A percentile compares a stretch with the other conserved stretches of the same genome.
phyloP scores from a whole-genome alignment of 305 asterid genomes.

The Fraxinus sp. region DNA sequence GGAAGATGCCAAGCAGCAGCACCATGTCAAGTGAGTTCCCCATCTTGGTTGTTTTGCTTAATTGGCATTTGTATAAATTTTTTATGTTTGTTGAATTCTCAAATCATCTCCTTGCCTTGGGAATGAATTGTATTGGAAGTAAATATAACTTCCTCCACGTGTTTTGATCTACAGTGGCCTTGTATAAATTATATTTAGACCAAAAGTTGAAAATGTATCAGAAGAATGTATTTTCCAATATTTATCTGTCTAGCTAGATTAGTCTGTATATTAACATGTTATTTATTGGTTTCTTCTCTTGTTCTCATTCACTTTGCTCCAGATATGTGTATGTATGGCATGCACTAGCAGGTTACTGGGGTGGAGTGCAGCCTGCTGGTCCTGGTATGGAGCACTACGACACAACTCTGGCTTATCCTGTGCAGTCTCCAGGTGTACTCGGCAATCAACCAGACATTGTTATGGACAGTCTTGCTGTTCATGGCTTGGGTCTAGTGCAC shows the following conservation, averaged over 20 bases:
- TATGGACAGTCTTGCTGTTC: conserved; percentile 92
- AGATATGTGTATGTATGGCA: conserved; percentile 91
- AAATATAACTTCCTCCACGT: neutral
- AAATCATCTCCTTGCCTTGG: neutral
- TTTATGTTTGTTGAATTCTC: neutral
- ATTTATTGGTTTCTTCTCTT: neutral
- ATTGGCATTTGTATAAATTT: neutral
- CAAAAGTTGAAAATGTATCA: neutral
- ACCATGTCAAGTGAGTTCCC: conserved; percentile 66
- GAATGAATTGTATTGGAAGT: neutral
- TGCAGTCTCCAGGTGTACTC: conserved; percentile 83
- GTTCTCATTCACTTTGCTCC: conserved; percentile 6
- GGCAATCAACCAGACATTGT: conserved; percentile 98
- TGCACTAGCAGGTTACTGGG: conserved; percentile 98
- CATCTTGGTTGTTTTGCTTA: neutral
- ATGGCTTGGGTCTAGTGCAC: conserved; percentile 87
- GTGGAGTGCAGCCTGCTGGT: conserved; percentile 90
- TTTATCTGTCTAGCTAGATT: neutral
- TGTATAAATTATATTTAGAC: neutral
- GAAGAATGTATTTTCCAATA: neutral
- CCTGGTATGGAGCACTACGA: conserved; percentile 94
- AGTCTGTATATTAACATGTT: neutral
- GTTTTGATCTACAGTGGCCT: neutral
- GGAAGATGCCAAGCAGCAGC: conserved; percentile 61
- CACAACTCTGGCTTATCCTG: conserved; percentile 77